phyloP scores from a whole-genome alignment of 176 grass and related monocot genomes.

The Elymus sibiricus region DNA sequence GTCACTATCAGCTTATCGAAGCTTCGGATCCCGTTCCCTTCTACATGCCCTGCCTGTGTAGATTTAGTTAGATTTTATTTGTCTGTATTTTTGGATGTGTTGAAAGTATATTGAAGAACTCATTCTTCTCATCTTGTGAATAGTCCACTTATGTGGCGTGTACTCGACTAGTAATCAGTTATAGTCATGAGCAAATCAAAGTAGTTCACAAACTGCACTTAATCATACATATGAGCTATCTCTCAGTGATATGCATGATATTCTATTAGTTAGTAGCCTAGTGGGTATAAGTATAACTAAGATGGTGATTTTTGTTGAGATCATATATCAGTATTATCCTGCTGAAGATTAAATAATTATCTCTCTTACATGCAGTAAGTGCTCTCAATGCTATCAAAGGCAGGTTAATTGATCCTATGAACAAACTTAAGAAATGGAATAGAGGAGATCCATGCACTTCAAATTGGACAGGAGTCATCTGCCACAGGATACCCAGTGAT shows the following conservation, averaged over 20 bases:
- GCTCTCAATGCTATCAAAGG: constrained; percentile 57
- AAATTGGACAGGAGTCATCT: constrained; percentile 70
- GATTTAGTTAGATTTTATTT: not conserved
- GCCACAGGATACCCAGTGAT: constrained; percentile 35
- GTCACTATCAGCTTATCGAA: not conserved
- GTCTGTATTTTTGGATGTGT: not conserved
- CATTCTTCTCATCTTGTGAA: not conserved
- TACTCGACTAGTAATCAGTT: not conserved
- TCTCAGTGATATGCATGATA: not conserved
- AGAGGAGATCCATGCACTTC: constrained; percentile 85
- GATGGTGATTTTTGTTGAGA: not conserved
- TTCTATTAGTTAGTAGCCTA: constrained; percentile 7
- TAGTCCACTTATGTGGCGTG: not conserved
- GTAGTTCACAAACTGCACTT: not conserved
- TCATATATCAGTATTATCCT: constrained; percentile 2
- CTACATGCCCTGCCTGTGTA: not conserved
- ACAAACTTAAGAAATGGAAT: constrained; percentile 70
- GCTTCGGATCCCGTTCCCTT: not conserved
- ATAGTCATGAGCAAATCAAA: not conserved
- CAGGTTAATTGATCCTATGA: constrained; percentile 63
- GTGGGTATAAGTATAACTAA: not conserved
- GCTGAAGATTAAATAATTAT: not conserved
- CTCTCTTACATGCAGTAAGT: constrained; percentile 42
- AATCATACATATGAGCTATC: not conserved
- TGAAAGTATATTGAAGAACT: not conserved